Percentiles rank a stretch among this genome's conserved stretches.
phyloP scores from a whole-genome alignment of 1,284 basidiomycete species.

The Anthracocystis setariae region DNA sequence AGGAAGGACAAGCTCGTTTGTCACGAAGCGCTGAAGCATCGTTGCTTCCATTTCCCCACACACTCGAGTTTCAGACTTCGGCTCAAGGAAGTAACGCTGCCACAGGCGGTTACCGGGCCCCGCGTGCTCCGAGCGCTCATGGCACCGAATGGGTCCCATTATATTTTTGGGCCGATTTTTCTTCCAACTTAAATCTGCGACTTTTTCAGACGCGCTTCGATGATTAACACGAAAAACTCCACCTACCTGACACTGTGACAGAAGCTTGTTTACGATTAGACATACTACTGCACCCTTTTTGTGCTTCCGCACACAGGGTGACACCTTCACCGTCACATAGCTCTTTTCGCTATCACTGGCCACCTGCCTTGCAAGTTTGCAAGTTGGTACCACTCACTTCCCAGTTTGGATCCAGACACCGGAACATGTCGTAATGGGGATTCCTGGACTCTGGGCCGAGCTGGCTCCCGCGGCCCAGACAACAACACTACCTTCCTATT shows the following conservation, averaged over 20 bases:
- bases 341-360: too few relatives aligned
- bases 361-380: not conserved
- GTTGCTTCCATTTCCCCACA: too few relatives aligned
- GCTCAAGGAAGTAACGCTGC: too few relatives aligned
- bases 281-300: not conserved
- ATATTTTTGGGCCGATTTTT: conserved; percentile 9
- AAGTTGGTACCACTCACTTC: not conserved
- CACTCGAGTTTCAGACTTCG: too few relatives aligned
- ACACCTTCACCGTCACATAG: too few relatives aligned
- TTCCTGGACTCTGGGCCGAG: conserved; percentile 59
- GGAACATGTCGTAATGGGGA: conserved; percentile 49
- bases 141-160: conserved; percentile 16
- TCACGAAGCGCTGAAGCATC: too few relatives aligned
- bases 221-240: conserved; percentile 4
- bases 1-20: too few relatives aligned
- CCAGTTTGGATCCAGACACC: not conserved
- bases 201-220: not conserved
- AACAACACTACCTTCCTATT: conserved; percentile 42
- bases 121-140: not conserved
- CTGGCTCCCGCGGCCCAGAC: conserved; percentile 44
- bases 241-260: too few relatives aligned
- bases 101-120: too few relatives aligned
- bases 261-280: not conserved
- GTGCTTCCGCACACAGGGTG: too few relatives aligned
- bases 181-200: too few relatives aligned